Conservation (phyloP, 345 rosid species). For the Erucastrum elatum region DNA sequence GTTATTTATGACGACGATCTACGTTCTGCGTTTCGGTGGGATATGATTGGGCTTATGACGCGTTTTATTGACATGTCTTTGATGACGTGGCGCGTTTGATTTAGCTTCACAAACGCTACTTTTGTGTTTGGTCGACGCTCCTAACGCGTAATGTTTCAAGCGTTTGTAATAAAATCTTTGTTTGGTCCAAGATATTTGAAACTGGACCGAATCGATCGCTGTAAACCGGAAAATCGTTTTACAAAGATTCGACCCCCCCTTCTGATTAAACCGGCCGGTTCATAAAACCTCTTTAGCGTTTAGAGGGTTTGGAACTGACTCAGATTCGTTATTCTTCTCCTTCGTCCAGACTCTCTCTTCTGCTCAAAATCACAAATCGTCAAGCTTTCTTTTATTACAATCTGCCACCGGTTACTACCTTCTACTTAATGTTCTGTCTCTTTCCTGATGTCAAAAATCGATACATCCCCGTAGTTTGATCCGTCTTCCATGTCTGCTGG, state of each 20-base stretch:
- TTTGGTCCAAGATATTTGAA: neutral
- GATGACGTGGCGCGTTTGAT: neutral
- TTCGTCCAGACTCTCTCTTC: neutral
- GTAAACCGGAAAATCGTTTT: neutral
- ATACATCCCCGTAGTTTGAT: neutral
- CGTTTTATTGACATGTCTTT: neutral
- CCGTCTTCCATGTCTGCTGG: neutral
- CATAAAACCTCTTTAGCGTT: neutral
- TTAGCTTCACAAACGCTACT: neutral
- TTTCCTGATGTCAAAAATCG: neutral
- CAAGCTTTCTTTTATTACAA: neutral
- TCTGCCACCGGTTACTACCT: neutral
- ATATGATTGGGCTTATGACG: neutral
- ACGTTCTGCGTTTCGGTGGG: neutral
- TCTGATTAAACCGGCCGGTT: constrained; percentile 12
- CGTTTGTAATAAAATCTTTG: neutral
- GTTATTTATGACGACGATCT: constrained; percentile 22
- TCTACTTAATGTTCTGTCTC: neutral
- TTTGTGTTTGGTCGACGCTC: neutral
- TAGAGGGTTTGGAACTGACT: neutral
- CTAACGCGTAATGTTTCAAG: neutral
- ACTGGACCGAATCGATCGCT: neutral
- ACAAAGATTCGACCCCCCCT: neutral
- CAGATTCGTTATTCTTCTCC: neutral
- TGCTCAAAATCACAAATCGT: constrained; percentile 14